These are phyloP conservation scores for Rhodofomes roseus DNA, from an alignment of 1,284 basidiomycete genomes.

Conservation along the genomic window DNA sequence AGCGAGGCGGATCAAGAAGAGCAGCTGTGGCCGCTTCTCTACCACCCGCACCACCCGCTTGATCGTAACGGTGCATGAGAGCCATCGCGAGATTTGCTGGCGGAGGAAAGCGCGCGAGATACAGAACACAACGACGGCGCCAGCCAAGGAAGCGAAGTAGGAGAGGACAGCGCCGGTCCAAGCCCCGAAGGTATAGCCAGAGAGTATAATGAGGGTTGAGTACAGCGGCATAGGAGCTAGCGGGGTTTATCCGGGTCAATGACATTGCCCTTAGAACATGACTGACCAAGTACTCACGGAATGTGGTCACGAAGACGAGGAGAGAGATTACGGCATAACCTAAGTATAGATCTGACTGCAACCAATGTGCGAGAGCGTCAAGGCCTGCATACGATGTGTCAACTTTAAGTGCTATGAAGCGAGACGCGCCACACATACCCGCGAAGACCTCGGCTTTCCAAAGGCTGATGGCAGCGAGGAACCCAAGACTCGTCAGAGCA, in stretches of 20 bases:
- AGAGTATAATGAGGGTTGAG: conserved; percentile 83
- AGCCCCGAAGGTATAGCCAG: conserved; percentile 83
- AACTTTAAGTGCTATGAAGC: not conserved
- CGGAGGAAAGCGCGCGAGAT: conserved; percentile 72
- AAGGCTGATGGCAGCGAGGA: conserved; percentile 67
- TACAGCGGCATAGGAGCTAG: conserved; percentile 81
- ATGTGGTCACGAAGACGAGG: conserved; percentile 78
- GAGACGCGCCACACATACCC: conserved; percentile 39
- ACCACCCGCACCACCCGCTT: conserved; percentile 81
- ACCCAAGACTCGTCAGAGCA: conserved; percentile 61
- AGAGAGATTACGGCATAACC: conserved; percentile 72
- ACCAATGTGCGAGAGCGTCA: conserved; percentile 69
- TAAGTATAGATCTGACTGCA: conserved; percentile 60
- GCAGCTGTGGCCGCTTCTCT: conserved; percentile 77
- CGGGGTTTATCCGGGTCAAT: conserved; percentile 5
- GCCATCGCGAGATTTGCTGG: conserved; percentile 66
- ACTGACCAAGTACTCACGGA: conserved; percentile 58
- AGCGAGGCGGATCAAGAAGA: conserved; percentile 84
- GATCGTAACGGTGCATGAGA: conserved; percentile 60
- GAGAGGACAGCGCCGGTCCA: conserved; percentile 79
- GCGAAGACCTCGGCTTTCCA: conserved; percentile 72
- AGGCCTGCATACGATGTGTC: conserved; percentile 42
- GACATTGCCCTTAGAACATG: not conserved
- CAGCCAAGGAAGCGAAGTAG: conserved; percentile 78
- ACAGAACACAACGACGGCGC: conserved; percentile 76